These are phyloP conservation scores for Entonaema liquescens DNA, from an alignment of 495 filamentous ascomycete species.

Conservation along the genomic window DNA sequence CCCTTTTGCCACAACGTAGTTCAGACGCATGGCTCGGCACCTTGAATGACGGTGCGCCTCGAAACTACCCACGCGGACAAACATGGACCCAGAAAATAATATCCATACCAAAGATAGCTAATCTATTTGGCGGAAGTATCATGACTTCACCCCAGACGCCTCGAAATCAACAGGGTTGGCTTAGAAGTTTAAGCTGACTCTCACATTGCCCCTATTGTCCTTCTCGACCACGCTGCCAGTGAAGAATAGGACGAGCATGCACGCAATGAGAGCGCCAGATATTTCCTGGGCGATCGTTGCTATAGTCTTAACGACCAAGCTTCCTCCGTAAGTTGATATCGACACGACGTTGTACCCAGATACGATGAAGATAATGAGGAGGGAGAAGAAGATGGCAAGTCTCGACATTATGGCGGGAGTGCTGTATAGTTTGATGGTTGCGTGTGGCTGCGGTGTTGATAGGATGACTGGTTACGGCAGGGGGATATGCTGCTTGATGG, in stretches of 20 bases:
- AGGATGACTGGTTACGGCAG: background rate
- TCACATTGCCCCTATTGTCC: background rate
- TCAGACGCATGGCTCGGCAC: background rate
- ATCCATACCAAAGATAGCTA: background rate
- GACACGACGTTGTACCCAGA: background rate
- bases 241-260: too few relatives aligned
- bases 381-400: background rate
- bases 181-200: background rate
- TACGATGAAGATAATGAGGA: background rate
- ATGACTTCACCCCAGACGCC: background rate
- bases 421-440: background rate
- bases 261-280: background rate
- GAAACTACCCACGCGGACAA: background rate
- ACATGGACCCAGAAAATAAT: background rate
- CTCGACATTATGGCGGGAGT: background rate
- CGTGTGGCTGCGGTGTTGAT: background rate
- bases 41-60: background rate
- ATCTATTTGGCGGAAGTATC: background rate
- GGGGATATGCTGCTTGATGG: background rate
- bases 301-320: background rate
- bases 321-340: background rate
- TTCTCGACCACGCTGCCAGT: background rate
- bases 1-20: background rate
- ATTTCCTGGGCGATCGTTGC: background rate
- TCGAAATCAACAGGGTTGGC: background rate